Conservation (phyloP, 345 rosid genomes). For the Pistacia integerrima region DNA sequence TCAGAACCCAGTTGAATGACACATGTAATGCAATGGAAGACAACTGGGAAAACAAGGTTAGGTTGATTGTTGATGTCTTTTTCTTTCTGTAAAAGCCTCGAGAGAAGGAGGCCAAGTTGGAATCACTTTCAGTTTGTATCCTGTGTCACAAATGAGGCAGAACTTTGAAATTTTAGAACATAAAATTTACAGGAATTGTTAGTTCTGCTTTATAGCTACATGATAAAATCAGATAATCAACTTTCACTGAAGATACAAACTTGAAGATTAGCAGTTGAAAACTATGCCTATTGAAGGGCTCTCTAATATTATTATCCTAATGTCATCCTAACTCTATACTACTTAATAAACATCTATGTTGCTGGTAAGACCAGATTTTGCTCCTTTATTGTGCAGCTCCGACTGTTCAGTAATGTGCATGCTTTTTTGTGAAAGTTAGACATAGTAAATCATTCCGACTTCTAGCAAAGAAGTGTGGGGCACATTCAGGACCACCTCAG, state of each 20-base stretch:
- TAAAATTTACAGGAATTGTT: neutral
- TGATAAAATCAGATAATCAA: neutral
- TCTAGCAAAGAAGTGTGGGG: slow-evolving; percentile 72
- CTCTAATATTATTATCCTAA: neutral
- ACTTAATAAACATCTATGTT: neutral
- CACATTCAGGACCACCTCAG: slow-evolving; percentile 63
- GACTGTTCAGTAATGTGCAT: neutral
- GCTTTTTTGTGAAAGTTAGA: slow-evolving; percentile 29
- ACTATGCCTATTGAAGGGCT: neutral
- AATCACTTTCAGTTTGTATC: neutral
- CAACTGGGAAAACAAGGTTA: too few species aligned
- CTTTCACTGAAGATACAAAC: neutral
- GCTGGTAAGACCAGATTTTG: neutral
- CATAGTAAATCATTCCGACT: slow-evolving; percentile 76
- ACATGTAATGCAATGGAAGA: too few species aligned
- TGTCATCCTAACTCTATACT: neutral
- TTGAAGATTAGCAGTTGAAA: neutral
- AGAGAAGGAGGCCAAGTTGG: neutral
- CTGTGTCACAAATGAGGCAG: neutral
- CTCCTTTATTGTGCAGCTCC: neutral
- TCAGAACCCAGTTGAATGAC: too few species aligned
- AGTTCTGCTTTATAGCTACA: neutral
- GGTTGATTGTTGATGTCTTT: too few species aligned
- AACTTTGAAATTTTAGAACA: neutral
- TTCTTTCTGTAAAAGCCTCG: neutral